These are phyloP conservation scores for Phialocephala subalpina DNA, from an alignment of 2,329 filamentous ascomycete genomes.

Conservation along the genomic window DNA sequence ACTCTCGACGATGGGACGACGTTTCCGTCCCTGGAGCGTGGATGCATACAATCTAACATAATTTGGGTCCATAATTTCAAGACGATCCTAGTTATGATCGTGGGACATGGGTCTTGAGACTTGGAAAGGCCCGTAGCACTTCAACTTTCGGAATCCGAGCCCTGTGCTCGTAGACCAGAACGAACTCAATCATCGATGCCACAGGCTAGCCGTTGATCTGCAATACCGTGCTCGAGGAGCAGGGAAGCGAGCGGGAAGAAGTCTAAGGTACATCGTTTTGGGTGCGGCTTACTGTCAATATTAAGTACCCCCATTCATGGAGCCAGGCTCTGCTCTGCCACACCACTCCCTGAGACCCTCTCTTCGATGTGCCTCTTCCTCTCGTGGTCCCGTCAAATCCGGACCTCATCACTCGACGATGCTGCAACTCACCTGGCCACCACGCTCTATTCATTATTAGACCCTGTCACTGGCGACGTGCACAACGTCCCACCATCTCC, in stretches of 20 bases:
- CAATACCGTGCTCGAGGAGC: constrained; percentile 8
- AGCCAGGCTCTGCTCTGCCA: background rate
- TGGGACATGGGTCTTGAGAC: constrained; percentile 2
- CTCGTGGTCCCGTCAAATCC: background rate
- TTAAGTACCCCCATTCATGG: constrained; percentile 13
- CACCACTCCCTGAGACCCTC: background rate
- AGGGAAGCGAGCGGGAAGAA: background rate
- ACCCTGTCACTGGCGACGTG: constrained; percentile 1
- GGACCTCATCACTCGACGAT: background rate
- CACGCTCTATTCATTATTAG: background rate
- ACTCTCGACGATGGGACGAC: constrained; percentile 6
- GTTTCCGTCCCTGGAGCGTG: constrained; percentile 11
- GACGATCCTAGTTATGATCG: constrained; percentile 9
- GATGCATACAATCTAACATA: constrained; percentile 14
- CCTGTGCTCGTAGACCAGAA: background rate
- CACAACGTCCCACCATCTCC: constrained; percentile 7
- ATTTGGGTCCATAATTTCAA: background rate
- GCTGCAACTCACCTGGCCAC: background rate
- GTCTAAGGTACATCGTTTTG: constrained; percentile 2
- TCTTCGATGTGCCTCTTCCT: background rate
- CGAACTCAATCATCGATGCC: background rate
- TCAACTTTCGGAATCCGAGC: constrained; percentile 10
- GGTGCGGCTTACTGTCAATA: background rate
- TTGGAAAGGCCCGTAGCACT: constrained; percentile 6
- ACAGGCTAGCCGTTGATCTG: constrained; percentile 8